Base-by-base conservation (phyloP, 176 grass and related monocot species). In the Triticum urartu region DNA sequence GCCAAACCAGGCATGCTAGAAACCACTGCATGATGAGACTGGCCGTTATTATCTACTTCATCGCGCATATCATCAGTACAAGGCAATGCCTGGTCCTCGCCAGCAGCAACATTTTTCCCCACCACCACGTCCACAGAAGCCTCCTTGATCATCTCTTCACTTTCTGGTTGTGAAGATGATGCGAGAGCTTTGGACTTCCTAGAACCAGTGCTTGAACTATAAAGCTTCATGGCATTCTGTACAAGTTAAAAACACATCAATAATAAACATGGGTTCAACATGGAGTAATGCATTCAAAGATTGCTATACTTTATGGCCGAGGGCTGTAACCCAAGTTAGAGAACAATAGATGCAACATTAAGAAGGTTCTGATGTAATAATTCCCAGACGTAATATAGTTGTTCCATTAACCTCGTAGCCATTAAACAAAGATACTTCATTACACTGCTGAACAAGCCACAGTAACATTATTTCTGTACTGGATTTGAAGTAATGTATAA, bases 221-320 rank as follows among this genome's bases (percentile, higher is more conserved):
- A 88, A 61, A 88, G 50, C 7, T 54, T 28, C 87, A 88, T 72
- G 64, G 87, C 87, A 21, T 71, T 84, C 87, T 88, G 87, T 20
- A 78, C 3, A 84, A 68, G 18, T 88, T 61, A 79, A 84, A 84
- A 64, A 5, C 70, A 68, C 43, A 45, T 59, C n/a, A 68, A 69
- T 58, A 73, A 45, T 8, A 2, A 59, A 69, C n/a, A 58, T 6
- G 20, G 35, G 22, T 62, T 5, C 68, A 54, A 24, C 64, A 22
- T 50, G 18, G 10, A 68, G n/a, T 20, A 64, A 20, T 64, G 56
- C 78, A 64, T 66, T 64, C 12, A 66, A 80, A 66, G 38, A 66
- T 32, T 66, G 38, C 1, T 45, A 24, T 30, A 45, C 22, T 65
- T 30, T 30, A 20, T 45, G 24, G 26, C 15, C 5, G 5, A 80